Evolutionary conservation across 2,329 filamentous ascomycete species (phyloP), one percentile per base, ranked within the genome.

Genomic region (Exutisphaerella laricina): DNA sequence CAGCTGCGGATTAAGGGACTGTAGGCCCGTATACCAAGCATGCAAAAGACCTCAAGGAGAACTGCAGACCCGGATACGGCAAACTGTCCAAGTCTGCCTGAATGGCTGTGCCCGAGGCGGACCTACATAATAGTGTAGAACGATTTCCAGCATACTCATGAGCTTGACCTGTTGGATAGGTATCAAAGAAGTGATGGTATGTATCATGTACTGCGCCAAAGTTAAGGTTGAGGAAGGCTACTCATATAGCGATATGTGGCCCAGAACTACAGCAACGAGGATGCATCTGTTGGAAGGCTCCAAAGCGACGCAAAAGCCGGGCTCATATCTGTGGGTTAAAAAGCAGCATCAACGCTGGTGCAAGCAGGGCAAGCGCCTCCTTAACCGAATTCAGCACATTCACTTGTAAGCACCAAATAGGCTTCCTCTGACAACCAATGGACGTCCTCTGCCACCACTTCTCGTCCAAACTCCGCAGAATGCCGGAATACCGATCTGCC

Each of bases 21-120:
- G 12, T 53, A n/a, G n/a, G n/a, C n/a, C n/a, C 49, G 12, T 55
- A 46, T 22, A 55, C 47, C 18, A 55, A 50, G 38, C 55, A 58
- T 29, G 49, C 41, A 14, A 39, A 52, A 28, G 28, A 34, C 25
- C 41, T 29, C 12, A 28, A 42, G 5, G 28, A 29, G 20, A 35
- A 30, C 21, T 49, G 47, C 25, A 25, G 36, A 30, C 40, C 54
- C 39, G 53, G 53, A 5, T 45, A 54, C 14, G 34, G 44, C n/a
- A n/a, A 36, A 35, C 18, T 58, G 55, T 36, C 44, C 46, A 25
- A 56, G 55, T 23, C 31, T 58, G 6, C 49, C 55, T 3, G 55
- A 58, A 37, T 58, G 55, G 53, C 34, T 51, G 16, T 41, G 52
- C 29, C 40, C 55, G 23, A 16, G 43, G 28, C 31, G 46, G 8